Conservation (phyloP, 164 flowering plant species). For the Cinnamomum chago region DNA sequence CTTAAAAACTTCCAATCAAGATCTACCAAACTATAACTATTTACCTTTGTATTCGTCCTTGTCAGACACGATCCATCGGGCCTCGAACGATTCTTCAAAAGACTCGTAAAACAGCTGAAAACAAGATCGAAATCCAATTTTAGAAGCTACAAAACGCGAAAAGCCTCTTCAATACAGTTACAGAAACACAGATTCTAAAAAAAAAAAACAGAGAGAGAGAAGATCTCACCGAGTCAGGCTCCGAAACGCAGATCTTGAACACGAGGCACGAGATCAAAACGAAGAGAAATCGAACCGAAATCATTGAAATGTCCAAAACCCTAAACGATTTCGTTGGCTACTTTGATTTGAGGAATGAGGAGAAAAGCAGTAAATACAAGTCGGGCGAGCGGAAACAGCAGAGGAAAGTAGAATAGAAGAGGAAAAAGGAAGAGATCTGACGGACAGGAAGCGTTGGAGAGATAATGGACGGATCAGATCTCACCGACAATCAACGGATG, state of each 20-base stretch:
- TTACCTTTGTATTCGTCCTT: slow-evolving; percentile 73
- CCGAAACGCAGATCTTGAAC: slow-evolving; percentile 26
- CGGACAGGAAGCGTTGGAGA: background rate
- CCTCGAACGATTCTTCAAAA: slow-evolving; percentile 69
- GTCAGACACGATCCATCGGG: slow-evolving; percentile 71
- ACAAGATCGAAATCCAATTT: background rate
- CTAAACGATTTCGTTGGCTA: background rate
- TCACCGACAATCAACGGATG: background rate
- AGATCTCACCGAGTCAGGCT: slow-evolving; percentile 25
- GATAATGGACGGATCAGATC: background rate
- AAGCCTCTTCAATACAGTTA: background rate
- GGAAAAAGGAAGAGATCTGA: background rate
- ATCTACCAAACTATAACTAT: slow-evolving; percentile 8
- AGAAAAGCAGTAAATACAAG: background rate
- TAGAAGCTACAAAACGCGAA: background rate
- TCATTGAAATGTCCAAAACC: slow-evolving; percentile 12
- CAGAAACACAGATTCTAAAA: background rate
- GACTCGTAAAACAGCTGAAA: slow-evolving; percentile 70
- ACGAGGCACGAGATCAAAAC: slow-evolving; percentile 21
- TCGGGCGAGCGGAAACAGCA: background rate
- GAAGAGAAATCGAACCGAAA: slow-evolving; percentile 12
- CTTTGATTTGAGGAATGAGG: too few species aligned
- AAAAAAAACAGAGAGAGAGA: background rate
- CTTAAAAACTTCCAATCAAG: background rate
- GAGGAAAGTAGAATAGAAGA: background rate